Conservation (phyloP, 2,329 filamentous ascomycete species). For the Calonectria crousiana region DNA sequence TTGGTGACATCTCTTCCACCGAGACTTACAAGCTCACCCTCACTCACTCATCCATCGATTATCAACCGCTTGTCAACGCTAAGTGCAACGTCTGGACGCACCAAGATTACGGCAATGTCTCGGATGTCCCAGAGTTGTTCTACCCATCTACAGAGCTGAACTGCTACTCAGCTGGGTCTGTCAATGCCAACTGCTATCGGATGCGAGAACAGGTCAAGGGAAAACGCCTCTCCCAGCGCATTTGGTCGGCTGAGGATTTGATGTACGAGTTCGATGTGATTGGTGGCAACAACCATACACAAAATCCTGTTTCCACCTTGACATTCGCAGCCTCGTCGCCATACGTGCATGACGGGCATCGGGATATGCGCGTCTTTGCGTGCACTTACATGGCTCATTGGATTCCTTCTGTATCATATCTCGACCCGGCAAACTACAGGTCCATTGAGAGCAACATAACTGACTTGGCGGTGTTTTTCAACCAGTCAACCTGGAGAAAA, state of each 20-base stretch:
- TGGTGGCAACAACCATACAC: background rate
- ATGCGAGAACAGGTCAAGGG: background rate
- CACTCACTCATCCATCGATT: background rate
- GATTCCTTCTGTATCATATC: background rate
- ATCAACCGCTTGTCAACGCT: slow-evolving; percentile 14
- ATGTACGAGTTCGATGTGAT: background rate
- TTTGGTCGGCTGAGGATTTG: background rate
- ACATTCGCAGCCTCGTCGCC: background rate
- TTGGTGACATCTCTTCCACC: slow-evolving; percentile 1
- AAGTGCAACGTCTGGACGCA: slow-evolving; percentile 19
- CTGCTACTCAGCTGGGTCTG: background rate
- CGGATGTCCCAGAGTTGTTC: background rate
- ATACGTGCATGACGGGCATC: background rate
- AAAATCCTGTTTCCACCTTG: background rate
- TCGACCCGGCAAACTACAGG: background rate
- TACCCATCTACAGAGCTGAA: background rate
- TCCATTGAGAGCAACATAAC: slow-evolving; percentile 14
- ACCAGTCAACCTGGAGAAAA: background rate
- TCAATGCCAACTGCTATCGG: background rate
- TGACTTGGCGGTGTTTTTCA: background rate
- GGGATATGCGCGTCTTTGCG: slow-evolving; percentile 2
- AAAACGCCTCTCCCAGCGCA: background rate
- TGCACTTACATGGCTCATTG: slow-evolving; percentile 18
- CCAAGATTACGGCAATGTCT: background rate
- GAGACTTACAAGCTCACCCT: background rate